phyloP scores from a whole-genome alignment of 2,329 filamentous ascomycete species.

The Aspergillus tubingensis region DNA sequence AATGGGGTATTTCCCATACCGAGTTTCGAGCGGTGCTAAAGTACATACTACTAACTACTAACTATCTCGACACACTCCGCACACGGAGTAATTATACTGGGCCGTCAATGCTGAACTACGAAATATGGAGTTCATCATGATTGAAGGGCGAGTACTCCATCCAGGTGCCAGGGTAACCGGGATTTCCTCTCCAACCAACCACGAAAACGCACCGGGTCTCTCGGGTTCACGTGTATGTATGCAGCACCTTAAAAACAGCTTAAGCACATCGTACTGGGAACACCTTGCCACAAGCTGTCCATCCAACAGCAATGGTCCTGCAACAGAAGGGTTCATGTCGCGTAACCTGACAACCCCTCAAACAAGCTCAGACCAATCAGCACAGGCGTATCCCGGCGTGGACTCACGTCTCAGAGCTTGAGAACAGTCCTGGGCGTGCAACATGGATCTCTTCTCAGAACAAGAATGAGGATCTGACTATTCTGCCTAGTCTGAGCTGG shows the following conservation, averaged over 20 bases:
- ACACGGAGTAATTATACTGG: not conserved
- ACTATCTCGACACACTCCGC: not conserved
- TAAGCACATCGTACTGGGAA: conserved; percentile 1
- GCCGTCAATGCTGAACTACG: not conserved
- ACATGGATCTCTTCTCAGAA: not conserved
- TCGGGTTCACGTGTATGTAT: conserved; percentile 18
- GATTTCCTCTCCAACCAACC: not conserved
- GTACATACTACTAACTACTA: not conserved
- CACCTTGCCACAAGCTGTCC: not conserved
- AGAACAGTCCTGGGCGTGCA: not conserved
- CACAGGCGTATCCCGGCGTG: not conserved
- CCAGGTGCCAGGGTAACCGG: not conserved
- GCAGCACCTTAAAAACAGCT: conserved; percentile 8
- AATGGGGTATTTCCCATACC: not conserved
- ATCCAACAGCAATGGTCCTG: not conserved
- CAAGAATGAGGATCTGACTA: not conserved
- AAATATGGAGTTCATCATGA: not conserved
- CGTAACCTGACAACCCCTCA: conserved; percentile 6
- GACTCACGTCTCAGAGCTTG: not conserved
- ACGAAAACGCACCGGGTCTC: not conserved
- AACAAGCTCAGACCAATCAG: conserved; percentile 18
- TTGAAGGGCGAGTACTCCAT: not conserved
- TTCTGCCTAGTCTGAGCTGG: not conserved
- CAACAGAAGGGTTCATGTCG: conserved; percentile 5
- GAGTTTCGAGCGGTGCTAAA: not conserved